A percentile compares a stretch with the other conserved stretches of the same genome.
Conservation (phyloP, 1,139 yeast genomes). For the Geotrichum bryndzae region DNA sequence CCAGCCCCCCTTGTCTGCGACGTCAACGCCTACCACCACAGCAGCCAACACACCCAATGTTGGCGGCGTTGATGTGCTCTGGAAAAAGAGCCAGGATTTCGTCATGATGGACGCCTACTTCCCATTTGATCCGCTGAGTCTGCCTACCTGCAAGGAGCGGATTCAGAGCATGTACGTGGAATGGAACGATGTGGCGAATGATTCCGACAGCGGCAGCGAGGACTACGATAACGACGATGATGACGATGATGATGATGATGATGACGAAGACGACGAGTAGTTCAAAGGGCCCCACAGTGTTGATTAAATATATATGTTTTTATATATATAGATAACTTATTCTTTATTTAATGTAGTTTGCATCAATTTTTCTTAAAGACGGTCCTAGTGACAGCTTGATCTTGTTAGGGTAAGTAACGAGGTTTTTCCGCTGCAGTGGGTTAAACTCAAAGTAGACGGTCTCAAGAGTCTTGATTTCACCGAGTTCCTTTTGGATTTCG, state of each 20-base stretch:
- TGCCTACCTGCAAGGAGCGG: conserved; percentile 54
- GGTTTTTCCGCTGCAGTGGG: conserved; percentile 69
- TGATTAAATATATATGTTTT: background rate
- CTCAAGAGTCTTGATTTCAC: conserved; percentile 58
- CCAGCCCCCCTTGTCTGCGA: conserved; percentile 24
- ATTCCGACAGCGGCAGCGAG: conserved; percentile 48
- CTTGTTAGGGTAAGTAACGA: conserved; percentile 81
- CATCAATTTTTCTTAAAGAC: conserved; percentile 81
- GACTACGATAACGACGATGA: conserved; percentile 33
- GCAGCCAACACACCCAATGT: background rate
- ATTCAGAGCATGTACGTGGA: conserved; percentile 61
- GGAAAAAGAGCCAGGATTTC: conserved; percentile 62
- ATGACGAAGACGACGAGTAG: conserved; percentile 15
- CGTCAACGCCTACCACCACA: conserved; percentile 17
- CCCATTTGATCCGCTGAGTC: conserved; percentile 88
- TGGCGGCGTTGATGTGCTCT: conserved; percentile 21
- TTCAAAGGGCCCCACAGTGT: background rate
- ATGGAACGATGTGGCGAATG: conserved; percentile 71
- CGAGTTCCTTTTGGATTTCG: conserved; percentile 61
- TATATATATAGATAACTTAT: background rate
- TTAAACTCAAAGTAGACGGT: conserved; percentile 96
- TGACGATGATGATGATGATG: conserved; percentile 21
- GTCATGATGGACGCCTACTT: conserved; percentile 86
- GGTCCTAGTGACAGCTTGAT: conserved; percentile 66
- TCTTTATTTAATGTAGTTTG: conserved; percentile 48